A percentile compares a stretch with the other conserved stretches of the same genome.
These are phyloP conservation scores for Leishmania turanica DNA, from an alignment of 208 protist genomes.

Conservation along the genomic window DNA sequence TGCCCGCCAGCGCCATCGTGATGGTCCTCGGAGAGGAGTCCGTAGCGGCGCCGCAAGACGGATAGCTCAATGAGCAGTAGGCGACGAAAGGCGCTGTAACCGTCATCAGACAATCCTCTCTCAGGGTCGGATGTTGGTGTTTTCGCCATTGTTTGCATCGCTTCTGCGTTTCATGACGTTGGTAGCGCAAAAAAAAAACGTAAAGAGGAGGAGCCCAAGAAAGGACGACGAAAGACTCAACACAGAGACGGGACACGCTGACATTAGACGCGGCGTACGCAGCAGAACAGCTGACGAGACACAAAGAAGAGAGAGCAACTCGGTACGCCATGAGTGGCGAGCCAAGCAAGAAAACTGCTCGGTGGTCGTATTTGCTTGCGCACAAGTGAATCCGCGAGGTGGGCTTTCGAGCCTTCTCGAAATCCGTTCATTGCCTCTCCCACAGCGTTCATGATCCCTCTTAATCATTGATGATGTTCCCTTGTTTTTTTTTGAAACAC, in stretches of 20 bases:
- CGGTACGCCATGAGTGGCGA: not conserved
- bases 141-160: not conserved
- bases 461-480: not conserved
- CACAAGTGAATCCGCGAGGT: not conserved
- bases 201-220: not conserved
- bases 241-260: not conserved
- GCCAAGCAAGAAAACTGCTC: not conserved
- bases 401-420: not conserved
- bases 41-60: constrained; percentile 24
- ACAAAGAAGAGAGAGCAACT: not conserved
- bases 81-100: constrained; percentile 5
- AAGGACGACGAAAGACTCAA: not conserved
- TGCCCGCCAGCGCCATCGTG: not conserved
- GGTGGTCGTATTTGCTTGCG: not conserved
- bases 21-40: not conserved
- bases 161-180: not conserved
- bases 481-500: not conserved
- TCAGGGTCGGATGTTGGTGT: not conserved
- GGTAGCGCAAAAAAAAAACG: too few relatives aligned
- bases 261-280: not conserved
- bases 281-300: not conserved
- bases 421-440: not conserved
- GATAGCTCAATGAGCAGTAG: constrained; percentile 36
- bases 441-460: not conserved
- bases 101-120: not conserved